Base-by-base conservation (phyloP, 106 monocot genomes). In the Platanthera zijinensis region DNA sequence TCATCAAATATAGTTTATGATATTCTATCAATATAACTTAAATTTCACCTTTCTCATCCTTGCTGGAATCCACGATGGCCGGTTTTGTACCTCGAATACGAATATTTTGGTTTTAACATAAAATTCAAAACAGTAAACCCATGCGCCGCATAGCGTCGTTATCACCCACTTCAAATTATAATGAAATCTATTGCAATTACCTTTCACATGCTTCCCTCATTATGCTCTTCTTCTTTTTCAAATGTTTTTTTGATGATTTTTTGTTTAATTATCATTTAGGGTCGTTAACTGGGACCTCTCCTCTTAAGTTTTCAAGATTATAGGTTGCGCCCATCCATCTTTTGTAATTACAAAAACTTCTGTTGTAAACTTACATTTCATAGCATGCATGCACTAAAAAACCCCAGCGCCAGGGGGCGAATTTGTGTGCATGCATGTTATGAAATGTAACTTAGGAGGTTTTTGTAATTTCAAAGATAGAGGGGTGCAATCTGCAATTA, bases 1-100 rank as follows among this genome's bases (percentile, higher is more conserved):
- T 61, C 59, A 18, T 61, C 59, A 61, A 61, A 61, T 61, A 61
- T 61, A 59, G 18, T 61, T 61, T 61, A 7, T 61, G 19, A 61
- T 19, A 6, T n/a, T n/a, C 59, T 19, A 8, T 61, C 11, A 59
- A 59, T 21, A 13, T 61, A 61, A 61, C 7, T 8, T 61, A 1
- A 19, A 61, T 9, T 7, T 19, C 9, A 61, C 18, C 59, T 61
- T 18, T 61, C 59, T 61, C 59, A 0, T 21, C 59, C 59, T 18
- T 61, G 21, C 21, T 61, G 7, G 0, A 61, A 61, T 21, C 39
- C 39, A 39, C 39, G 0, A 39, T 3, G 39, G 1, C 18, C 59
- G 18, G 6, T 61, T 61, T 61, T 6, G 19, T 21, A 19, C n/a
- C 59, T 61, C 6, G 3, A 19, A 9, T 19, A 6, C 5, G 9